Evolutionary conservation across 108 stramenopile genomes (phyloP), one percentile per base, ranked within the genome.

Genomic region (Fragilaria crotonensis): DNA sequence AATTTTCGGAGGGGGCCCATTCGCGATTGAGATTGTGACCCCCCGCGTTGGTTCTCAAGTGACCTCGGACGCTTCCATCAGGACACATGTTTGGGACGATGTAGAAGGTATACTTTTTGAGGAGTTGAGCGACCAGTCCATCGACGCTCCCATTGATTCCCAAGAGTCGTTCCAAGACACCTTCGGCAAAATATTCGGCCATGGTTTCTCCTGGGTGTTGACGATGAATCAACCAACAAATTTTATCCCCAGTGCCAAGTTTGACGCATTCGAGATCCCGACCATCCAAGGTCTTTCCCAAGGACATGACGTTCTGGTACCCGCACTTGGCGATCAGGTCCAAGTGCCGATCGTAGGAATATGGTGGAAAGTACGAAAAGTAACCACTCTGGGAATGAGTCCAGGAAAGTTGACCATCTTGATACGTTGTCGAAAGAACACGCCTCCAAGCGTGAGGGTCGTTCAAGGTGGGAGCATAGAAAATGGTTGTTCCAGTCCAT

Each of bases 11-110:
- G 36, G 76, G 72, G 31, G 78, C 72, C 93, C 93, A 94, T 67
- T 94, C 93, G 30, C 93, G 72, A 70, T 94, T 94, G 48, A 94
- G 53, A 67, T 94, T 94, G 3, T 79, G 74, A 0, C 93, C 93
- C 25, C 62, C 59, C 2, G 82, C 86, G 63, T 94, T 94, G 33
- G 85, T 87, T 4, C 93, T 66, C 56, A 94, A 62, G 60, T 88
- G 72, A 14, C 93, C 93, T 48, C 66, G 65, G 0, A 78, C 78
- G 9, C 68, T 68, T n/a, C 93, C 93, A 75, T 94, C 93, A 0
- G 86, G 89, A 61, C 77, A 78, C 68, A 94, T 88, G 64, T 82
- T 87, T 4, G 93, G 93, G 2, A 94, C 85, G 61, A 94, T 80
- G 72, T 84, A 76, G 60, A 94, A 84, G 7, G 83, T 86, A 63